Base-by-base conservation (phyloP, 2,329 filamentous ascomycete genomes). In the Madurella fahalii region DNA sequence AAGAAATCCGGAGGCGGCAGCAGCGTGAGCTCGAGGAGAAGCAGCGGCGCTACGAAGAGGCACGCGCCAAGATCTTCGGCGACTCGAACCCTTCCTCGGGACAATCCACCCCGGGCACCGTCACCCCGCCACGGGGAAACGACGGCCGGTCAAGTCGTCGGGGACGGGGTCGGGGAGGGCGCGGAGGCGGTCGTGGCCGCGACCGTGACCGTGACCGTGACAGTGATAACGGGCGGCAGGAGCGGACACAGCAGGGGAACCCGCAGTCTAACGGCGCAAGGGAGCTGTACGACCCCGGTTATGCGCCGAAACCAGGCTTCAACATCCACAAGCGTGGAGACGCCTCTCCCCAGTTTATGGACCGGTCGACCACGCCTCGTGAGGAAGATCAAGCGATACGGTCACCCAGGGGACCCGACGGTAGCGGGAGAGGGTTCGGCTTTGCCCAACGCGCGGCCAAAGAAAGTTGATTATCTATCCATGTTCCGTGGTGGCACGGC, bases 41-140 rank as follows among this genome's bases (percentile, higher is more conserved):
- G 74, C 89, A 95, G 74, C 85, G 85, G 53, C 87, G 88, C 57
- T 96, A 96, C 68, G 89, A 95, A 58, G 91, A 96, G 73, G 89
- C 86, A 5, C 81, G 93, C 31, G 90, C 93, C 64, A 87, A 91
- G 68, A 86, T 96, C 52, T 93, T 96, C 70, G 91, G 91, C 17
- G 83, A 82, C 34, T 73, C 75, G 9, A 74, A 71, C 34, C 70
- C 75, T 9, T 75, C 75, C 8, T 80, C 85, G 0, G 81, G 84
- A 1, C 76, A 78, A 8, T 85, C 84, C 4, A 83, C 83, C 4
- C 83, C 85, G 0, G 82, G 83, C 9, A 81, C 74, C 44, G 75
- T 80, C 2, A 85, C 85, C 13, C 84, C 86, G 18, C 85, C 85
- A 18, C 73, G 71, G 31, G 57, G 71, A 55, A 67, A 67, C 5